Evolutionary conservation across 495 filamentous ascomycete genomes (phyloP).

Genomic region (Podospora bellae-mahoneyi): DNA sequence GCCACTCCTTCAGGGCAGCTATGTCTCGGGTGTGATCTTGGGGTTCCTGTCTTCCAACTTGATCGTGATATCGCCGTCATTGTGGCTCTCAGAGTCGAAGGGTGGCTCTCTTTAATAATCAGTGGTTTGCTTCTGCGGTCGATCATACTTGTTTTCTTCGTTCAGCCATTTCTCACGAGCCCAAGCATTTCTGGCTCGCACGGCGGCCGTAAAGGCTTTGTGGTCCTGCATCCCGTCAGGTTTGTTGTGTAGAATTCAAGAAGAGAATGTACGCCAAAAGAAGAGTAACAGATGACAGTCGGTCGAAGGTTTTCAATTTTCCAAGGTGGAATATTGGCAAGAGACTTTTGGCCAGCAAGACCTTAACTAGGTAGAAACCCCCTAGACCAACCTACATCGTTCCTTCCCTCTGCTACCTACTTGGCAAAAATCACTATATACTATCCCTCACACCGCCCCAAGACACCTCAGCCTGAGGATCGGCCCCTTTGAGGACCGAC

Average conservation of each 20-base stretch:
- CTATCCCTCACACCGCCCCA: not conserved
- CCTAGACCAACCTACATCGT: not conserved
- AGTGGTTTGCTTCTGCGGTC: too few species aligned
- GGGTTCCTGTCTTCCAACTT: too few species aligned
- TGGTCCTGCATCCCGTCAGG: not conserved
- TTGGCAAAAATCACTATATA: not conserved
- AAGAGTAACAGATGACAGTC: not conserved
- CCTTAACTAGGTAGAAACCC: too few species aligned
- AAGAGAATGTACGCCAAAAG: not conserved
- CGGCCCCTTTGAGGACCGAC: too few species aligned
- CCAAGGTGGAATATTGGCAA: not conserved
- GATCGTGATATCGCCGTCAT: too few species aligned
- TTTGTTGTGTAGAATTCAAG: not conserved
- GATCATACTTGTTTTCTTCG: not conserved
- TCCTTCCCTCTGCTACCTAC: not conserved
- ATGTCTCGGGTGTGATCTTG: not conserved
- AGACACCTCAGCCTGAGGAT: not conserved
- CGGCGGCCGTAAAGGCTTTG: not conserved
- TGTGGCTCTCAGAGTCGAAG: too few species aligned
- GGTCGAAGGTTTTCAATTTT: not conserved
- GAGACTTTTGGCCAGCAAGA: not conserved
- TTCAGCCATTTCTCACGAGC: too few species aligned
- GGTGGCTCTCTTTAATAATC: too few species aligned
- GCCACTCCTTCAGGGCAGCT: too few species aligned
- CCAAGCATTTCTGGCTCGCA: not conserved